phyloP scores from a whole-genome alignment of 805 yeast genomes.

The Monosporozyma siamensis region DNA sequence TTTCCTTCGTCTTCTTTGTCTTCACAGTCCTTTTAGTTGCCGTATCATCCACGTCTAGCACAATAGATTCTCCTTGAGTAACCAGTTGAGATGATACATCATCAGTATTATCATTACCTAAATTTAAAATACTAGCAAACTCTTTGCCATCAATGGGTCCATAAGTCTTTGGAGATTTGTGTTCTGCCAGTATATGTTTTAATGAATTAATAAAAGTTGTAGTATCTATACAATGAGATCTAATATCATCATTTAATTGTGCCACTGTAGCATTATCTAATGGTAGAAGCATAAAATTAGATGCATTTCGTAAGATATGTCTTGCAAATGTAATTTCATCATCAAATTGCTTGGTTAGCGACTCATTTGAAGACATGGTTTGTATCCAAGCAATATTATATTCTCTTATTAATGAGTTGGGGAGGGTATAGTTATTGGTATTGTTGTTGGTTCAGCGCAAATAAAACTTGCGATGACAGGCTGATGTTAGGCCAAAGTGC shows the following conservation, averaged over 20 bases:
- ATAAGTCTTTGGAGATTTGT: not conserved
- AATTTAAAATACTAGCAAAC: not conserved
- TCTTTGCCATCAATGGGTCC: not conserved
- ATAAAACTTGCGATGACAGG: too few species aligned
- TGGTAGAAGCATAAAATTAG: not conserved
- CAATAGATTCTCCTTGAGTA: too few species aligned
- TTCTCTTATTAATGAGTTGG: too few species aligned
- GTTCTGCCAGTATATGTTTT: not conserved
- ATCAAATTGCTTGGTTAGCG: not conserved
- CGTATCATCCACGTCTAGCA: too few species aligned
- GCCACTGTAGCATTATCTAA: not conserved
- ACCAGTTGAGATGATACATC: too few species aligned
- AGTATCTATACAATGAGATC: not conserved
- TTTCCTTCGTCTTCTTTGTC: too few species aligned
- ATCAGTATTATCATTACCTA: not conserved
- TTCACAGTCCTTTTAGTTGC: too few species aligned
- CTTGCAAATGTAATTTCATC: not conserved
- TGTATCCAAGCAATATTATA: too few species aligned
- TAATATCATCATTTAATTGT: not conserved
- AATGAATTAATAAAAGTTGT: not conserved
- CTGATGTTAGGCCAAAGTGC: too few species aligned
- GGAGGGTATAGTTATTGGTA: too few species aligned
- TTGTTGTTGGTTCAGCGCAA: too few species aligned
- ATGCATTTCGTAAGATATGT: not conserved
- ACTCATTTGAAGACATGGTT: not conserved